A percentile compares a stretch with the other conserved stretches of the same genome.
These are phyloP conservation scores for Acarospora socialis DNA, from an alignment of 2,329 filamentous ascomycete species.

Conservation along the genomic window DNA sequence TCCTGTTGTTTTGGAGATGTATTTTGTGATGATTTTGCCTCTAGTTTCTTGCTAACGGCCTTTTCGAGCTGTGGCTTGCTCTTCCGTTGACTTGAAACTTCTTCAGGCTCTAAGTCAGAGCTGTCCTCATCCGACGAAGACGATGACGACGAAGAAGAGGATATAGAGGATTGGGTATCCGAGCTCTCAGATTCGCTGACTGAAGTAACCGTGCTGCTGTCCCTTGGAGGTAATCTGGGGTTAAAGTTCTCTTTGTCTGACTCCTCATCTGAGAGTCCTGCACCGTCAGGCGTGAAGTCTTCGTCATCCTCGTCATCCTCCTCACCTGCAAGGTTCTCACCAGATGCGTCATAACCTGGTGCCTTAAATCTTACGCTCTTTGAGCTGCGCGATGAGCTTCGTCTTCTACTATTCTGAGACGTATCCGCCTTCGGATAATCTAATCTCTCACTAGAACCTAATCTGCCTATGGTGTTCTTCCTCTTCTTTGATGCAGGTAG, in stretches of 20 bases:
- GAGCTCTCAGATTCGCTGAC: too few relatives aligned
- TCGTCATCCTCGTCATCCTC: constrained; percentile 16
- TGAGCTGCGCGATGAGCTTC: constrained; percentile 12
- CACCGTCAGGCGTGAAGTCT: constrained; percentile 13
- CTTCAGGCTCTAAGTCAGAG: constrained; percentile 8
- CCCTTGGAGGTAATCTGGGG: too few relatives aligned
- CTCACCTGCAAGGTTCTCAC: constrained; percentile 16
- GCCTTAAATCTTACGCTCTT: constrained; percentile 17
- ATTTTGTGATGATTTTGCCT: too few relatives aligned
- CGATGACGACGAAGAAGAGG: constrained; percentile 5
- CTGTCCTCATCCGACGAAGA: constrained; percentile 8
- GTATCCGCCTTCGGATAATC: background rate
- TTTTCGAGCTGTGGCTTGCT: too few relatives aligned
- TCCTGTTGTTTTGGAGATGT: too few relatives aligned
- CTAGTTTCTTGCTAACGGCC: too few relatives aligned
- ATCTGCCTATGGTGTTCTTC: background rate
- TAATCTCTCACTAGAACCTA: background rate
- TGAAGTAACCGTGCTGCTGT: too few relatives aligned
- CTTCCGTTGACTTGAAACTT: too few relatives aligned
- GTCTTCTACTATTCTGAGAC: constrained; percentile 10
- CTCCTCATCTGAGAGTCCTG: constrained; percentile 18
- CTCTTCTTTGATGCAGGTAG: background rate
- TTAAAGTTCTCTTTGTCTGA: constrained; percentile 18
- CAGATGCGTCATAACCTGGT: constrained; percentile 6
- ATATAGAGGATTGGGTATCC: too few relatives aligned